Base-by-base conservation (phyloP, 495 filamentous ascomycete genomes). In the Trichoderma asperelloides region DNA sequence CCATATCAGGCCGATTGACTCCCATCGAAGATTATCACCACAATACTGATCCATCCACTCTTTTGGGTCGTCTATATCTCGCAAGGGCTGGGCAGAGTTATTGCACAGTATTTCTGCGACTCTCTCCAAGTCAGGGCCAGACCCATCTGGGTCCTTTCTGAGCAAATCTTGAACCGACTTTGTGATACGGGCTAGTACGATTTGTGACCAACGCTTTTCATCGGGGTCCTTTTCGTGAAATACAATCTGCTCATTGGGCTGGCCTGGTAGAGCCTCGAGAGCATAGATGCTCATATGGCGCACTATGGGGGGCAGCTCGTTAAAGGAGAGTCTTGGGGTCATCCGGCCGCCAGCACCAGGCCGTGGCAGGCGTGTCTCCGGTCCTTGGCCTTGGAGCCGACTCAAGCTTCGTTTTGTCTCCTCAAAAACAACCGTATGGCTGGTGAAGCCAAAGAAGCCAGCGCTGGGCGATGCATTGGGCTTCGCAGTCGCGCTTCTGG, bases 11-110 rank as follows among this genome's bases (percentile, higher is more conserved):
- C 82, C 87, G 4, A 87, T 69, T 2, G 83, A 73, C 72, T 89
- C 87, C 86, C 86, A 90, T 12, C 86, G 81, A 28, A 85, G 72
- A 60, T 81, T 80, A 8, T 71, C 70, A 0, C 84, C 86, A 0
- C 80, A 83, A 41, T 84, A 86, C 25, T 72, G 72, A n/a, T 57
- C 40, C 2, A 73, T 37, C 76, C 76, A 78, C 55, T 74, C 65
- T 68, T 78, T 68, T 73, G 83, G 62, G 77, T 79, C 39, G 43
- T 0, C 70, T 71, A 75, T 68, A 11, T 74, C 71, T 4, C 65
- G 68, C 28, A 76, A 68, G 0, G 68, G 70, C 33, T 65, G 67
- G 13, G 64, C 40, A 4, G 72, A 73, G 67, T 76, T 76, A 16
- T 49, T 62, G 15, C 70, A 76, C 2, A 77, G 27, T 7, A 30